A percentile compares a stretch with the other conserved stretches of the same genome.
These are phyloP conservation scores for Umbelopsis sp. DNA, from an alignment of 371 early-diverging fungal species.

Conservation along the genomic window DNA sequence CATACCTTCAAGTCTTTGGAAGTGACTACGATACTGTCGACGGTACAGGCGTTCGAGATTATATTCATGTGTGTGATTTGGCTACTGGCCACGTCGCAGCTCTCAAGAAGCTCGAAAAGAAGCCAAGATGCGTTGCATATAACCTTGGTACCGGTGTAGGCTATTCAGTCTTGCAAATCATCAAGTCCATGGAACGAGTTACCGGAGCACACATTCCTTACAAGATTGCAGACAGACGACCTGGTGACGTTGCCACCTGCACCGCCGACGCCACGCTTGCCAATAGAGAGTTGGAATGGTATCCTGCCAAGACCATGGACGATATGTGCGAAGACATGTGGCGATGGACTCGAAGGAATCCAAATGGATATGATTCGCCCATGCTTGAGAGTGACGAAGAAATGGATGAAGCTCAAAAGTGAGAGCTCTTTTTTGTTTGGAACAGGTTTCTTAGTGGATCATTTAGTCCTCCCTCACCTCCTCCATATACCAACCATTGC, in stretches of 20 bases:
- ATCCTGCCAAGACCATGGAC: conserved; percentile 65
- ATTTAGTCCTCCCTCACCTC: not conserved
- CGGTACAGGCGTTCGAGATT: conserved; percentile 93
- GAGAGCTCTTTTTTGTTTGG: not conserved
- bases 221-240: conserved; percentile 63
- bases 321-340: conserved; percentile 91
- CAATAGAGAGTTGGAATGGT: conserved; percentile 75
- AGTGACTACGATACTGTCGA: conserved; percentile 85
- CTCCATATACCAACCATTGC: conserved; percentile 1
- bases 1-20: conserved; percentile 80
- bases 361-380: conserved; percentile 60
- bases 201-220: conserved; percentile 69
- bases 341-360: conserved; percentile 81
- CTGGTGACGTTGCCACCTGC: conserved; percentile 84
- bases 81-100: conserved; percentile 87
- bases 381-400: conserved; percentile 16
- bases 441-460: not conserved
- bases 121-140: conserved; percentile 69
- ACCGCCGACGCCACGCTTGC: conserved; percentile 81
- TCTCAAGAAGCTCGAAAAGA: conserved; percentile 61
- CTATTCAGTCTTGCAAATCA: conserved; percentile 85
- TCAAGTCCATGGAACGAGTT: conserved; percentile 75
- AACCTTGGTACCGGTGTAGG: conserved; percentile 89
- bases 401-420: conserved; percentile 13
- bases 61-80: conserved; percentile 87